Conservation (phyloP, 225 moss, liverwort and hornwort genomes). For the Sphagnum tenellum region DNA sequence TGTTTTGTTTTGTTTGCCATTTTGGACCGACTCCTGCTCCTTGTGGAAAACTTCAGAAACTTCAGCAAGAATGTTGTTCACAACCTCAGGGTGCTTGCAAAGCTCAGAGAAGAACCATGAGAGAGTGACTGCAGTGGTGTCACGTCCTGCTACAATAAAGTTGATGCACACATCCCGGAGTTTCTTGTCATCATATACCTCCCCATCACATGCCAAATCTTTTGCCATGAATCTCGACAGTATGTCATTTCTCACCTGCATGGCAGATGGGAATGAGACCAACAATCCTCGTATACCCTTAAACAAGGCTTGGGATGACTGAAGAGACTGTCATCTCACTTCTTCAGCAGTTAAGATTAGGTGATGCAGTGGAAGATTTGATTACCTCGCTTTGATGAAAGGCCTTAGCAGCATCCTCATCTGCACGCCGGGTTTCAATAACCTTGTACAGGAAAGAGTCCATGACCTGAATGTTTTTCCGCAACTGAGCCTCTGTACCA, state of each 20-base stretch:
- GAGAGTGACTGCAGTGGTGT: constrained; percentile 37
- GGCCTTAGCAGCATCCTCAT: constrained; percentile 6
- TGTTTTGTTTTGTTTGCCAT: not conserved
- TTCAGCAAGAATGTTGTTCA: constrained; percentile 24
- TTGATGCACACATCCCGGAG: constrained; percentile 37
- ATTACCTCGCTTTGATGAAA: not conserved
- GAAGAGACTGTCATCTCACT: not conserved
- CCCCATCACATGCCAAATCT: constrained; percentile 3
- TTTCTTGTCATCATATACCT: constrained; percentile 11
- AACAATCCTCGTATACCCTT: not conserved
- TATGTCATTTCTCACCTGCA: constrained; percentile 4
- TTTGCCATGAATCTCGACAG: constrained; percentile 39
- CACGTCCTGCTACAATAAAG: constrained; percentile 49
- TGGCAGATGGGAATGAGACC: not conserved
- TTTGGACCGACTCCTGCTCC: not conserved
- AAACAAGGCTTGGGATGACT: not conserved
- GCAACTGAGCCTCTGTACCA: constrained; percentile 19
- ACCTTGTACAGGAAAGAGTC: constrained; percentile 29
- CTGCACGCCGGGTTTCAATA: constrained; percentile 16
- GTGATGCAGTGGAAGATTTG: not conserved
- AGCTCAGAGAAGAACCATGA: constrained; percentile 39
- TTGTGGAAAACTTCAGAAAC: constrained; percentile 11
- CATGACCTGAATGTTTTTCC: constrained; percentile 15
- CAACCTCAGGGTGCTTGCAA: constrained; percentile 32
- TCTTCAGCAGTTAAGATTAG: not conserved